Conservation (phyloP, 306 rosid species). For the Ormosia emarginata region DNA sequence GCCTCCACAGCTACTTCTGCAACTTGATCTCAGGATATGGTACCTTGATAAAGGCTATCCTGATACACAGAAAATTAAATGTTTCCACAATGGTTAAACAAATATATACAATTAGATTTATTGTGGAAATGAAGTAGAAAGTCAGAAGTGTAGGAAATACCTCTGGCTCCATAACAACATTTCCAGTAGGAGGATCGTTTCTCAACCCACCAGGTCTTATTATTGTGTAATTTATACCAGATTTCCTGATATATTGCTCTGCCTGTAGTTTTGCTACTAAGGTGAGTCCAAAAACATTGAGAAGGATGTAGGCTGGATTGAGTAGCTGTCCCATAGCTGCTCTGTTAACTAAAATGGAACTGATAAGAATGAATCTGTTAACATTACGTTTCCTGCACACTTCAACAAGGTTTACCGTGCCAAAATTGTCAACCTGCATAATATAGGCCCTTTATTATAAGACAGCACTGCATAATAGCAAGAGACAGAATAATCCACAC, state of each 20-base stretch:
- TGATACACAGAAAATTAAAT: slow-evolving; percentile 14
- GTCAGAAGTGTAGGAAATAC: slow-evolving; percentile 37
- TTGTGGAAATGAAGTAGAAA: slow-evolving; percentile 1
- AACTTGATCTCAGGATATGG: slow-evolving; percentile 90
- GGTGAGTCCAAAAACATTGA: slow-evolving; percentile 87
- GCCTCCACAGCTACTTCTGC: slow-evolving; percentile 96
- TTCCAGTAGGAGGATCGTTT: slow-evolving; percentile 88
- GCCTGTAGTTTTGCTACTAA: slow-evolving; percentile 94
- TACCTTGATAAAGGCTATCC: slow-evolving; percentile 84
- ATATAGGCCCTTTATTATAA: background rate
- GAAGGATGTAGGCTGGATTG: slow-evolving; percentile 88
- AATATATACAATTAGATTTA: background rate
- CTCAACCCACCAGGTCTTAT: slow-evolving; percentile 94
- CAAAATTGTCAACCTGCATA: slow-evolving; percentile 86
- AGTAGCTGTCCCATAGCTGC: slow-evolving; percentile 94
- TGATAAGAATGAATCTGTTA: slow-evolving; percentile 79
- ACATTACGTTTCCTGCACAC: slow-evolving; percentile 79
- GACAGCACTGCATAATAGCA: slow-evolving; percentile 2
- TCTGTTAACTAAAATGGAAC: slow-evolving; percentile 94
- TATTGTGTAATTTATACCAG: slow-evolving; percentile 91
- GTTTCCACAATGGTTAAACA: background rate
- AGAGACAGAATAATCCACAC: slow-evolving; percentile 2
- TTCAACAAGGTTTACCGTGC: slow-evolving; percentile 88
- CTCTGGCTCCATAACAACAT: slow-evolving; percentile 89
- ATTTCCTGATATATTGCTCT: slow-evolving; percentile 70